phyloP scores from a whole-genome alignment of 1,139 yeast genomes.

The Candida neerlandica region DNA sequence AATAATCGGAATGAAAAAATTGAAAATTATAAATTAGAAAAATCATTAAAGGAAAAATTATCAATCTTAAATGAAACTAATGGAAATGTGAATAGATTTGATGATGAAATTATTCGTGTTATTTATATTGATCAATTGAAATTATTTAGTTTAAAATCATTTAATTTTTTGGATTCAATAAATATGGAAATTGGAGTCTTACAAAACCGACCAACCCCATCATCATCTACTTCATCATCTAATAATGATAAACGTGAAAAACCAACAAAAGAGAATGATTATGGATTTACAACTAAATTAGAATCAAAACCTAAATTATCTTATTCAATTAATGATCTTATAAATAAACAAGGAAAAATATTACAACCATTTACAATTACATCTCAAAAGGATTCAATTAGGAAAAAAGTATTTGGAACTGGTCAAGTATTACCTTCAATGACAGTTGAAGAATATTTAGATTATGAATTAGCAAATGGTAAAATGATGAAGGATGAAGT shows the following conservation, averaged over 20 bases:
- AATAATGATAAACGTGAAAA: constrained; percentile 1
- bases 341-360: constrained; percentile 74
- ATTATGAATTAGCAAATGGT: constrained; percentile 82
- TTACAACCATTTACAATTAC: constrained; percentile 84
- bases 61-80: constrained; percentile 29
- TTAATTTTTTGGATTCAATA: constrained; percentile 54
- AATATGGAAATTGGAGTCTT: constrained; percentile 62
- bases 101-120: constrained; percentile 63
- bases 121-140: constrained; percentile 58
- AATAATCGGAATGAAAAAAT: constrained; percentile 72
- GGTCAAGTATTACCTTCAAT: constrained; percentile 94
- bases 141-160: constrained; percentile 53
- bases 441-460: constrained; percentile 90
- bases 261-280: constrained; percentile 25
- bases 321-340: constrained; percentile 34
- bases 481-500: constrained; percentile 65
- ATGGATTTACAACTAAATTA: constrained; percentile 55
- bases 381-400: constrained; percentile 56
- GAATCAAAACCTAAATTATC: constrained; percentile 44
- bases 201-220: constrained; percentile 31
- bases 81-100: constrained; percentile 39
- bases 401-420: constrained; percentile 77
- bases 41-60: constrained; percentile 50
- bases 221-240: constrained; percentile 8
- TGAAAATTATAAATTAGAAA: constrained; percentile 63